These are phyloP conservation scores for Xylariaceae sp. DNA, from an alignment of 2,329 filamentous ascomycete genomes.

Conservation along the genomic window DNA sequence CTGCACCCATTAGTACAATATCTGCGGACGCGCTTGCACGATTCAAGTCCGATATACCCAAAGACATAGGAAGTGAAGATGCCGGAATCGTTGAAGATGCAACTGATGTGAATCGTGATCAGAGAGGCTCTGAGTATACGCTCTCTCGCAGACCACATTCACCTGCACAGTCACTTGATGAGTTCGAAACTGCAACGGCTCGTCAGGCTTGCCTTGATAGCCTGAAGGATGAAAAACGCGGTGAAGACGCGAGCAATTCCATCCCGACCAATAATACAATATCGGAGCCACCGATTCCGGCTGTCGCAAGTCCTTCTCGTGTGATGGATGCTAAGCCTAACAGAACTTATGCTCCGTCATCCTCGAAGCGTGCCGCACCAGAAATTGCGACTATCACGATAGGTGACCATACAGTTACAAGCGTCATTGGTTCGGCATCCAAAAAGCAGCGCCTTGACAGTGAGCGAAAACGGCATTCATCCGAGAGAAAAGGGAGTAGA, in stretches of 20 bases:
- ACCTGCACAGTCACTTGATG: slow-evolving; percentile 9
- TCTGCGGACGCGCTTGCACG: slow-evolving; percentile 7
- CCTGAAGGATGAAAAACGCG: slow-evolving; percentile 15
- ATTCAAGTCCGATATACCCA: slow-evolving; percentile 17
- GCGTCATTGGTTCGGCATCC: slow-evolving; percentile 54
- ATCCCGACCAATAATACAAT: background rate
- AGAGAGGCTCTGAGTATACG: slow-evolving; percentile 4
- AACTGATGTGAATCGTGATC: slow-evolving; percentile 8
- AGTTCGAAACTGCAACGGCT: slow-evolving; percentile 29
- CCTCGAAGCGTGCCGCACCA: slow-evolving; percentile 51
- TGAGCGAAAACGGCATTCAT: slow-evolving; percentile 26
- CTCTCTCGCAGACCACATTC: slow-evolving; percentile 3
- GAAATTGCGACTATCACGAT: slow-evolving; percentile 72
- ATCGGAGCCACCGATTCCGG: slow-evolving; percentile 32
- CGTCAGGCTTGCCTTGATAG: slow-evolving; percentile 35
- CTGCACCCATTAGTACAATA: background rate
- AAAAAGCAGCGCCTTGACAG: slow-evolving; percentile 43
- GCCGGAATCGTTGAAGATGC: background rate
- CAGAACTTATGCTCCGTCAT: slow-evolving; percentile 18
- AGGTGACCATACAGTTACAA: slow-evolving; percentile 60
- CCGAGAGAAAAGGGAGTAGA: slow-evolving; percentile 29
- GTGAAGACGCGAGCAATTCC: slow-evolving; percentile 7
- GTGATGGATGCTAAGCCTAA: slow-evolving; percentile 25
- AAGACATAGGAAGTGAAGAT: slow-evolving; percentile 7
- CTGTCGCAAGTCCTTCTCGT: slow-evolving; percentile 31